phyloP scores from a whole-genome alignment of 2,329 filamentous ascomycete genomes.

The Chaetothyriales sp. region DNA sequence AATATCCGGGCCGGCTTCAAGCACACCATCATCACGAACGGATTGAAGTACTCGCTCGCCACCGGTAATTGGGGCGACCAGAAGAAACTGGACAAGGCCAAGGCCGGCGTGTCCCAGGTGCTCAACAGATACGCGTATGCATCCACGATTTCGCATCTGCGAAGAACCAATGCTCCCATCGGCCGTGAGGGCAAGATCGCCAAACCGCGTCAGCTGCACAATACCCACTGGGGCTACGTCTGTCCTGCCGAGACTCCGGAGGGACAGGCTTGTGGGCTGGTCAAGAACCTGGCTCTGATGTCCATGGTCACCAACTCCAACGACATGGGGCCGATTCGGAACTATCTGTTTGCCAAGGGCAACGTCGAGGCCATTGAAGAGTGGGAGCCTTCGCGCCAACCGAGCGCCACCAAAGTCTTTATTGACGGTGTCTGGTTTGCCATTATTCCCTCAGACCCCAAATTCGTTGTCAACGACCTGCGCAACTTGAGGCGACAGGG shows the following conservation, averaged over 20 bases:
- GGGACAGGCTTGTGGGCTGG: conserved; percentile 92
- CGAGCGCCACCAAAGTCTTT: conserved; percentile 92
- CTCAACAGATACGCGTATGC: conserved; percentile 95
- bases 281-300: conserved; percentile 97
- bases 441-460: conserved; percentile 67
- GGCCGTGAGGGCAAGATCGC: conserved; percentile 96
- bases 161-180: conserved; percentile 93
- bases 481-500: conserved; percentile 63
- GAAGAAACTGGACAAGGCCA: conserved; percentile 91
- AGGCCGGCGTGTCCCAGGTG: conserved; percentile 95
- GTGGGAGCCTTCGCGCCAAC: conserved; percentile 71
- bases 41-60: conserved; percentile 88
- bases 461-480: conserved; percentile 66
- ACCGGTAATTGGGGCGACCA: conserved; percentile 99
- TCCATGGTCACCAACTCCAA: conserved; percentile 95
- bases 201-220: conserved; percentile 93
- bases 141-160: conserved; percentile 89
- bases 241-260: conserved; percentile 96
- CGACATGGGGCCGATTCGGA: conserved; percentile 73
- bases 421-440: conserved; percentile 98
- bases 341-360: conserved; percentile 77
- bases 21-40: conserved; percentile 77
- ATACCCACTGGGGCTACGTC: conserved; percentile 95
- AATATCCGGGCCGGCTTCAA: conserved; percentile 84
- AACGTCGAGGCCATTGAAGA: conserved; percentile 96